A percentile compares a stretch with the other conserved stretches of the same genome.
phyloP scores from a whole-genome alignment of 495 filamentous ascomycete genomes.

The Parachaetomium inaequale region DNA sequence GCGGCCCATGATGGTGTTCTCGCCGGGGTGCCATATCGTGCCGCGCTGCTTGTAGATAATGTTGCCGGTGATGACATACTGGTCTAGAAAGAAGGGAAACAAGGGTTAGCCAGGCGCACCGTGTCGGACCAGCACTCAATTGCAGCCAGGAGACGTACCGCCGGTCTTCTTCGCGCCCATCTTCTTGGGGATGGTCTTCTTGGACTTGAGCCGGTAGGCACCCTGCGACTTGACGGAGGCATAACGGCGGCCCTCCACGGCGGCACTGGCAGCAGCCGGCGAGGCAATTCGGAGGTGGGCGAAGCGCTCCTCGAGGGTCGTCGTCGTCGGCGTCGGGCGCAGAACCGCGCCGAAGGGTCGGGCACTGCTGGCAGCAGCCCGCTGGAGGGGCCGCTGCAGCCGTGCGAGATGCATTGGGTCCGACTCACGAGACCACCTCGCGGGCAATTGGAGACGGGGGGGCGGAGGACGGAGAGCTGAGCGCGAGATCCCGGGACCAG shows the following conservation, averaged over 20 bases:
- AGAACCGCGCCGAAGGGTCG: conserved; percentile 23
- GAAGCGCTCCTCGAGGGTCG: conserved; percentile 26
- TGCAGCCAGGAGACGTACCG: conserved; percentile 48
- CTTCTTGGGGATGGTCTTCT: conserved; percentile 87
- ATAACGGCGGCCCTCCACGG: conserved; percentile 54
- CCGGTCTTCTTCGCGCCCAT: conserved; percentile 89
- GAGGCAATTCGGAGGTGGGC: conserved; percentile 23
- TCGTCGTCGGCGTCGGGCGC: conserved; percentile 21
- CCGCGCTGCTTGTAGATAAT: conserved; percentile 98
- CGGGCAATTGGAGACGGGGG: conserved; percentile 21
- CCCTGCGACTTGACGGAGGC: conserved; percentile 86
- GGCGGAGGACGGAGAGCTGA: neutral
- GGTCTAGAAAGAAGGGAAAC: conserved; percentile 48
- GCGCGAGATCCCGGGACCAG: conserved; percentile 11
- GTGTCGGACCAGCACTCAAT: neutral
- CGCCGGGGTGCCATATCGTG: conserved; percentile 88
- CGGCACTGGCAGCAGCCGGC: conserved; percentile 27
- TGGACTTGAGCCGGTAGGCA: conserved; percentile 73
- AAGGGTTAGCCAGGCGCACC: neutral
- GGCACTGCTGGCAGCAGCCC: conserved; percentile 42
- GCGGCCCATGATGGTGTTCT: conserved; percentile 90
- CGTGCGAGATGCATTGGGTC: conserved; percentile 49
- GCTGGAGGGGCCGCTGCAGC: conserved; percentile 50
- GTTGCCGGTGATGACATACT: conserved; percentile 90
- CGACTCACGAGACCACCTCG: conserved; percentile 17